Conservation (phyloP, 164 flowering plant genomes). For the Houttuynia cordata region DNA sequence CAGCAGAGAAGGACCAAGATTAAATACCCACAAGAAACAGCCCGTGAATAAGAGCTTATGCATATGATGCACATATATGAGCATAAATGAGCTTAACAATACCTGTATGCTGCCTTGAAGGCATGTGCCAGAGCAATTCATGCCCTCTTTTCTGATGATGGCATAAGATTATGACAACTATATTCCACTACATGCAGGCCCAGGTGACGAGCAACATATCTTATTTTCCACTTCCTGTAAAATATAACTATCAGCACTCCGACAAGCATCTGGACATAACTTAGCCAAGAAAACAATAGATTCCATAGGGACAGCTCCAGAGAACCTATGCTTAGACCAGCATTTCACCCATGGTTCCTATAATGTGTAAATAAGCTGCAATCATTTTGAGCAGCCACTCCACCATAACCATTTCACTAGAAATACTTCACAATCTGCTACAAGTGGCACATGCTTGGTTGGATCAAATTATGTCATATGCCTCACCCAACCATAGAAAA, state of each 20-base stretch:
- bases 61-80: background rate
- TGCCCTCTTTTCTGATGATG: constrained; percentile 57
- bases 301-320: too few species aligned
- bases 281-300: too few species aligned
- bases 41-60: background rate
- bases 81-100: constrained; percentile 3
- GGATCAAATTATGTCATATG: too few species aligned
- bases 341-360: too few species aligned
- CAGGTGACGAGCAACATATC: constrained; percentile 58
- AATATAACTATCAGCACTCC: too few species aligned
- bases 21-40: background rate
- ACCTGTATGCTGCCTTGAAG: constrained; percentile 65
- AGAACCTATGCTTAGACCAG: too few species aligned
- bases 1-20: background rate
- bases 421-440: background rate
- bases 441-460: too few species aligned
- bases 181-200: constrained; percentile 86
- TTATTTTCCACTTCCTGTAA: constrained; percentile 84
- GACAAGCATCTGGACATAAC: too few species aligned
- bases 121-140: constrained; percentile 64
- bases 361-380: background rate
- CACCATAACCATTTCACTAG: background rate
- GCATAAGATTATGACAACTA: constrained; percentile 60
- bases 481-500: too few species aligned
- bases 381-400: background rate